Base-by-base conservation (phyloP, 352 stramenopile genomes). In the Hyaloperonospora arabidopsidis region DNA sequence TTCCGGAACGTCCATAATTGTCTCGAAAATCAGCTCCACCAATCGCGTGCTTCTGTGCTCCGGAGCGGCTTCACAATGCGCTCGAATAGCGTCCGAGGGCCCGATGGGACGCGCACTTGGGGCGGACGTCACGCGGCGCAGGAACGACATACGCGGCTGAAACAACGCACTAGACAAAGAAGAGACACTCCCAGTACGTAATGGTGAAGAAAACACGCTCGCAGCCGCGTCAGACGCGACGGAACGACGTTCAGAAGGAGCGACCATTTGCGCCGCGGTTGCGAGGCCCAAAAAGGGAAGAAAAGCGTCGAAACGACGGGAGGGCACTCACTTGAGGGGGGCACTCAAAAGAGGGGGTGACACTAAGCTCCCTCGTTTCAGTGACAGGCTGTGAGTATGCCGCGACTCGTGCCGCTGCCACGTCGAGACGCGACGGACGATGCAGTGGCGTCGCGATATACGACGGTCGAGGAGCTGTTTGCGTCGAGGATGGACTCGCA, bases 21-120 rank as follows among this genome's bases (percentile, higher is more conserved):
- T 85, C 65, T 86, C 76, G 8, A 87, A 65, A 21, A 89, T 82
- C 76, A 87, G 84, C 23, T 74, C 65, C 59, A 89, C 65, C 41
- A 89, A 61, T 59, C 87, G 76, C 1, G 72, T 76, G 6, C 71
- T 69, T 57, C 25, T 89, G 76, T n/a, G 57, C 48, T 39, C 85
- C 76, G 40, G 84, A 86, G 41, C 72, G 74, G 14, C 59, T 61
- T 19, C 79, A 63, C 45, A 75, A 67, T 5, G 83, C 75, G 8
- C 53, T 23, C 14, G 25, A 29, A 18, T 35, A 19, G 83, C 75
- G 8, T 57, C 38, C n/a, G 25, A 29, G n/a, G 35, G 25, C n/a
- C n/a, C n/a, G 40, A 32, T 35, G 43, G 53, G 38, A 58, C 12
- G 59, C 44, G 54, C 46, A 14, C 41, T 51, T 19, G 54, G 47